A percentile compares a stretch with the other conserved stretches of the same genome.
These are phyloP conservation scores for Clonostachys rhizophaga DNA, from an alignment of 2,329 filamentous ascomycete genomes.

Conservation along the genomic window DNA sequence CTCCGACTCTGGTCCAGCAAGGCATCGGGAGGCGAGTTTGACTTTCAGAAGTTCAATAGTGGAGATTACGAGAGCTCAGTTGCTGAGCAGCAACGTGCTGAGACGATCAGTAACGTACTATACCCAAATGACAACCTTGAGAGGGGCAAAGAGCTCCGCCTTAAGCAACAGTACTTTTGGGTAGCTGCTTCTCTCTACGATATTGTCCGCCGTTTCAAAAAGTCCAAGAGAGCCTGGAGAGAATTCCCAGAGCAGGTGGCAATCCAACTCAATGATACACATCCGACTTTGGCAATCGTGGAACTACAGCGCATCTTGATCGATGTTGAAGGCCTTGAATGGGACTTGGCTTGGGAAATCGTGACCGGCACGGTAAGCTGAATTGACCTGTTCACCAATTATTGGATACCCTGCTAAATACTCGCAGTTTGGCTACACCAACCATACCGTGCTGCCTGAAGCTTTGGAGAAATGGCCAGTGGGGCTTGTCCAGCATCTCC, in stretches of 20 bases:
- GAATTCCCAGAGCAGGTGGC: constrained; percentile 94
- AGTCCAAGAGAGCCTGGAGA: constrained; percentile 83
- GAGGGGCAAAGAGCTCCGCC: constrained; percentile 88
- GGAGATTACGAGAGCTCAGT: constrained; percentile 98
- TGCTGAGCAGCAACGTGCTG: constrained; percentile 96
- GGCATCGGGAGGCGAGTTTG: constrained; percentile 93
- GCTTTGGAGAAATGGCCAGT: constrained; percentile 99
- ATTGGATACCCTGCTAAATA: no score
- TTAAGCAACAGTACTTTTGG: constrained; percentile 99
- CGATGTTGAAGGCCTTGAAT: constrained; percentile 85
- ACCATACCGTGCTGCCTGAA: constrained; percentile 96
- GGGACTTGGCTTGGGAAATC: constrained; percentile 88
- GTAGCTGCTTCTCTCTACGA: constrained; percentile 94
- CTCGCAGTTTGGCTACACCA: constrained; percentile 83
- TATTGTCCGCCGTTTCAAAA: constrained; percentile 97
- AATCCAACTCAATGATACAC: constrained; percentile 97
- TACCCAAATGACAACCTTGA: constrained; percentile 98
- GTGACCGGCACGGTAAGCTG: constrained; percentile 59
- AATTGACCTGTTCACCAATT: not conserved
- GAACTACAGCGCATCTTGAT: constrained; percentile 91
- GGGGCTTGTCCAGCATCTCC: constrained; percentile 82
- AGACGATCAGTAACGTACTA: constrained; percentile 95
- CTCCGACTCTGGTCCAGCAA: constrained; percentile 96
- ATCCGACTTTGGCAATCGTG: constrained; percentile 92
- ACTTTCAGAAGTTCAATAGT: constrained; percentile 99